Conservation (phyloP, 345 rosid genomes). For the Populus pruinosa region DNA sequence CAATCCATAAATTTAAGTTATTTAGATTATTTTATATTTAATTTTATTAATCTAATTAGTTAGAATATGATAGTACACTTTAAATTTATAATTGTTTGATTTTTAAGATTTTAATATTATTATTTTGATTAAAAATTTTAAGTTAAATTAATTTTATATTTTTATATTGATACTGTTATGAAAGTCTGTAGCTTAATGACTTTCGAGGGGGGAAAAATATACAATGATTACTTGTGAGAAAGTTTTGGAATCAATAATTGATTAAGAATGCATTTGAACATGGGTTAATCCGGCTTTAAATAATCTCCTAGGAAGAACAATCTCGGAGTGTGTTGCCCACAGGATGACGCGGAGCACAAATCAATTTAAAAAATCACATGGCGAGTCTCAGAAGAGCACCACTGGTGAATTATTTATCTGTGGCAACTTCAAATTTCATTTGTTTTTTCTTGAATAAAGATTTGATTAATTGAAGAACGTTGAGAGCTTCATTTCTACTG, state of each 20-base stretch:
- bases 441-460: not conserved
- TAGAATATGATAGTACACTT: no score
- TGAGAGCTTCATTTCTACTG: conserved; percentile 3
- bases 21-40: no score
- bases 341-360: conserved; percentile 19
- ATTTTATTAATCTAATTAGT: no score
- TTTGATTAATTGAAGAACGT: not conserved
- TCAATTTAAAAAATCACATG: conserved; percentile 27
- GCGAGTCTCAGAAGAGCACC: conserved; percentile 24
- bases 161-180: not conserved
- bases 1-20: no score
- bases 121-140: no score
- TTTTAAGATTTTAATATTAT: no score
- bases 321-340: conserved; percentile 22
- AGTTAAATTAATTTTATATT: no score
- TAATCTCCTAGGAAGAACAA: conserved; percentile 15
- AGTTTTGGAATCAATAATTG: not conserved
- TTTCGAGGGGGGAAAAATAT: no score
- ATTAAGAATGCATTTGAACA: not conserved
- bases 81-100: accelerated
- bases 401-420: conserved; percentile 12
- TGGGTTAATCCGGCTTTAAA: conserved; percentile 2
- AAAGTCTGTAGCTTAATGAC: not conserved
- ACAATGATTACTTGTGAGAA: not conserved
- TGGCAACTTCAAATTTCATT: not conserved